Percentiles rank a stretch among this genome's conserved stretches.
These are phyloP conservation scores for Guillardia theta DNA, from an alignment of 78 protist genomes.

Conservation along the genomic window DNA sequence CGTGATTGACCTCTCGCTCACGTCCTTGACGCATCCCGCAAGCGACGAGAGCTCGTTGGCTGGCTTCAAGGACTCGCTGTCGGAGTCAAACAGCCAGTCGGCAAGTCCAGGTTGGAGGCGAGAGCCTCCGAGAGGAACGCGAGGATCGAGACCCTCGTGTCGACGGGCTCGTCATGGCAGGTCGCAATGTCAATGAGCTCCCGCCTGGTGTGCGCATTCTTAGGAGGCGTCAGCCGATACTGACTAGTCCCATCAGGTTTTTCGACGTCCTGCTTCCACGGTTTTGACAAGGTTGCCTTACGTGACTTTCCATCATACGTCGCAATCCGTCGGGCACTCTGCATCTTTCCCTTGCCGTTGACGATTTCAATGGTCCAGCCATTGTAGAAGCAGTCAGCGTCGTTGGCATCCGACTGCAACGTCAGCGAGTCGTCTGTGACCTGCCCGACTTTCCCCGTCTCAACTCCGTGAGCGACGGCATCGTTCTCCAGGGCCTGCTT, in stretches of 20 bases:
- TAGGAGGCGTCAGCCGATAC: background rate
- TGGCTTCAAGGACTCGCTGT: too few species aligned
- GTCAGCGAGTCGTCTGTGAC: background rate
- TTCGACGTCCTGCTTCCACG: too few species aligned
- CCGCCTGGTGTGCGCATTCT: too few species aligned
- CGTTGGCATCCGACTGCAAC: background rate
- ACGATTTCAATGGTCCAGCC: background rate
- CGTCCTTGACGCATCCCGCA: background rate
- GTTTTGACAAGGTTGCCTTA: too few species aligned
- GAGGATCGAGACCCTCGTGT: background rate
- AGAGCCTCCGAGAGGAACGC: background rate
- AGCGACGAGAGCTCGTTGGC: background rate
- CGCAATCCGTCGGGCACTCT: background rate
- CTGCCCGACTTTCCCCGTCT: background rate
- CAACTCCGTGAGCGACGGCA: too few species aligned
- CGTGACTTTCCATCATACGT: background rate
- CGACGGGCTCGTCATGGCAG: background rate
- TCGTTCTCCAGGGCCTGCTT: background rate
- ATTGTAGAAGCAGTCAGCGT: background rate
- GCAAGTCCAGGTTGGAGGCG: conserved; percentile 10
- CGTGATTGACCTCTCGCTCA: background rate
- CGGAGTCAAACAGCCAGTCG: conserved; percentile 18
- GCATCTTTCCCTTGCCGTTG: background rate
- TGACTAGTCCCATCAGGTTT: background rate
- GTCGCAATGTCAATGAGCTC: background rate